These are phyloP conservation scores for Trichocladium antarcticum DNA, from an alignment of 495 filamentous ascomycete species.

Conservation along the genomic window DNA sequence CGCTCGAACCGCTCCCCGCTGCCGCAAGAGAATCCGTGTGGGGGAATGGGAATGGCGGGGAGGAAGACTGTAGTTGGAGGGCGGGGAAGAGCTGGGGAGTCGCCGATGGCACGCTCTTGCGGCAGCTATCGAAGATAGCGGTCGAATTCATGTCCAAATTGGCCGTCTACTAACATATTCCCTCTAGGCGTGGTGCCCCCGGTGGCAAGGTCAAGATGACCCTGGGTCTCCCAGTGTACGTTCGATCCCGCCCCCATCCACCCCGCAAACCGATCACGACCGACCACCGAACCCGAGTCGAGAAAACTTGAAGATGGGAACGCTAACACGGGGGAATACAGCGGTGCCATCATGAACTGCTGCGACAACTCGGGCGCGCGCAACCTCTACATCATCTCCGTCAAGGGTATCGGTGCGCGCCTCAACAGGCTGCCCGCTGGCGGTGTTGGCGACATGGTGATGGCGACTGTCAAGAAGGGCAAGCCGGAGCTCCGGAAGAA, in stretches of 20 bases:
- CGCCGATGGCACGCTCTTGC: background rate
- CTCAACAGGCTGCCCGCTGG: conserved; percentile 96
- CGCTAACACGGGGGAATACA: conserved; percentile 32
- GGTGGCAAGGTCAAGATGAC: conserved; percentile 99
- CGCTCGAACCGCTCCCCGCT: background rate
- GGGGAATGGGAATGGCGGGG: background rate
- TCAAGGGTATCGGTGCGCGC: conserved; percentile 96
- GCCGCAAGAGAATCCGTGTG: background rate
- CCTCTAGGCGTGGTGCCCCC: conserved; percentile 68
- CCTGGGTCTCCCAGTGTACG: conserved; percentile 98
- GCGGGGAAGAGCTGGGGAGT: background rate
- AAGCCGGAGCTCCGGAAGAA: conserved; percentile 99
- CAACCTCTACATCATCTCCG: conserved; percentile 99
- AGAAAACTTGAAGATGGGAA: conserved; percentile 1
- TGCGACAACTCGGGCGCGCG: conserved; percentile 97
- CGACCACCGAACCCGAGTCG: background rate
- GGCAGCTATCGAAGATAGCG: background rate
- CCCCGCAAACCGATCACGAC: conserved; percentile 8
- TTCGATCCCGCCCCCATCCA: conserved; percentile 24
- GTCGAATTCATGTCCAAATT: background rate
- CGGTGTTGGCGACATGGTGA: conserved; percentile 99
- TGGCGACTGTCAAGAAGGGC: conserved; percentile 99
- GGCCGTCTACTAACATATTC: conserved; percentile 13
- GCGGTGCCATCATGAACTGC: conserved; percentile 94
- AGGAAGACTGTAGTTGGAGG: background rate